phyloP scores from a whole-genome alignment of 2,329 filamentous ascomycete species.

The Nemania serpens region DNA sequence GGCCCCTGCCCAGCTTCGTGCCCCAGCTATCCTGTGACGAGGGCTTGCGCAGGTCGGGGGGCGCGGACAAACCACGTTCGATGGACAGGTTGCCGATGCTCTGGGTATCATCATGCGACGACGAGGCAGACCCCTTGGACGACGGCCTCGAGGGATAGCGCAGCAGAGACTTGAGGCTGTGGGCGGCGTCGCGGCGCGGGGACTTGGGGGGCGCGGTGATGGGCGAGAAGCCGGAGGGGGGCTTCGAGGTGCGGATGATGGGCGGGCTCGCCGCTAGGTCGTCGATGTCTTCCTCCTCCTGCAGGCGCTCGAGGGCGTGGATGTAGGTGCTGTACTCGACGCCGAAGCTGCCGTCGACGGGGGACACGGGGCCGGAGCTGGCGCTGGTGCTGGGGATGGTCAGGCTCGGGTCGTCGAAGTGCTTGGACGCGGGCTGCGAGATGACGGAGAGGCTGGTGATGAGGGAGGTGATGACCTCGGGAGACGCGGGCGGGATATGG shows the following conservation, averaged over 20 bases:
- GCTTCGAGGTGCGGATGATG: conserved; percentile 80
- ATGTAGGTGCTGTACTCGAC: conserved; percentile 74
- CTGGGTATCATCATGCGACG: conserved; percentile 62
- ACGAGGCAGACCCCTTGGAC: conserved; percentile 57
- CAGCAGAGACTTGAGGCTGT: conserved; percentile 64
- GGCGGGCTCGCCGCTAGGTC: conserved; percentile 68
- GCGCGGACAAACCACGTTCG: conserved; percentile 58
- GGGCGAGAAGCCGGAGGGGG: conserved; percentile 74
- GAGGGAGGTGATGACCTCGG: conserved; percentile 71
- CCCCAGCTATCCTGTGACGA: conserved; percentile 67
- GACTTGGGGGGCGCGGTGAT: conserved; percentile 67
- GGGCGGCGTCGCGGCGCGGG: conserved; percentile 52
- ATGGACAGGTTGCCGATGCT: conserved; percentile 69
- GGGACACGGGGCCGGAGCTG: conserved; percentile 44
- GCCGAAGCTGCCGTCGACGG: conserved; percentile 62
- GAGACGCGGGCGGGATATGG: conserved; percentile 56
- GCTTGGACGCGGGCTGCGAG: conserved; percentile 68
- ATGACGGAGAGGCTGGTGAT: conserved; percentile 74
- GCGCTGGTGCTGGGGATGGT: conserved; percentile 42
- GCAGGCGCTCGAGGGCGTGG: conserved; percentile 53
- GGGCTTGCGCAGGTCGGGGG: conserved; percentile 56
- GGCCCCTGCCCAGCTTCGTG: conserved; percentile 56
- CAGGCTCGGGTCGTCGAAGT: conserved; percentile 65
- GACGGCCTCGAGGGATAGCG: conserved; percentile 63
- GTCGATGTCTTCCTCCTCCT: conserved; percentile 57